phyloP scores from a whole-genome alignment of 1,284 basidiomycete species.

The Exsudoporus floridanus region DNA sequence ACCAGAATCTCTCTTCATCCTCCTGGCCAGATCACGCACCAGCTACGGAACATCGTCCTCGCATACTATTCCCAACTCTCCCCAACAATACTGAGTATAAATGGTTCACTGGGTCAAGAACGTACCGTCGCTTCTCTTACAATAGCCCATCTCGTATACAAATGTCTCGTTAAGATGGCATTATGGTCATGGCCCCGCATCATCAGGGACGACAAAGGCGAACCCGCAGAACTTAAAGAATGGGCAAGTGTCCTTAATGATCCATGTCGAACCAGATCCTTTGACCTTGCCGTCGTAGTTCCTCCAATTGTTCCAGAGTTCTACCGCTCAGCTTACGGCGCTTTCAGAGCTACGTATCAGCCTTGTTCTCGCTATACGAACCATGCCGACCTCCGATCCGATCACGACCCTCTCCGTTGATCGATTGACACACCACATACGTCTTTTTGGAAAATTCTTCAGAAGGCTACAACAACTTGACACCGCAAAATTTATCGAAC shows the following conservation, averaged over 20 bases:
- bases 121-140: conserved; percentile 52
- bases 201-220: conserved; percentile 43
- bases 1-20: conserved; percentile 5
- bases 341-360: conserved; percentile 51
- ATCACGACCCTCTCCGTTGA: conserved; percentile 45
- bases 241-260: conserved; percentile 50
- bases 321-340: conserved; percentile 52
- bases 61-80: conserved; percentile 57
- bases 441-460: conserved; percentile 75
- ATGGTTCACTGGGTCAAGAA: conserved; percentile 39
- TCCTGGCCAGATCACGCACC: conserved; percentile 51
- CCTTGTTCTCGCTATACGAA: conserved; percentile 38
- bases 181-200: conserved; percentile 69
- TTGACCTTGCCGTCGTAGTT: conserved; percentile 42
- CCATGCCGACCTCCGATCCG: conserved; percentile 27
- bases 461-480: conserved; percentile 66
- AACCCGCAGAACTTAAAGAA: conserved; percentile 43
- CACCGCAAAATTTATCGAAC: conserved; percentile 54
- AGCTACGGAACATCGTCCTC: conserved; percentile 52
- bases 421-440: conserved; percentile 63
- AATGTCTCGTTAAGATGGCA: conserved; percentile 64
- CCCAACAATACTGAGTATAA: conserved; percentile 44
- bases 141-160: conserved; percentile 67
- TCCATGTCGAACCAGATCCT: not conserved
- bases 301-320: conserved; percentile 57